Evolutionary conservation across 345 rosid species (phyloP), one percentile per base, ranked within the genome.

Genomic region (Pseudoturritis turrita): DNA sequence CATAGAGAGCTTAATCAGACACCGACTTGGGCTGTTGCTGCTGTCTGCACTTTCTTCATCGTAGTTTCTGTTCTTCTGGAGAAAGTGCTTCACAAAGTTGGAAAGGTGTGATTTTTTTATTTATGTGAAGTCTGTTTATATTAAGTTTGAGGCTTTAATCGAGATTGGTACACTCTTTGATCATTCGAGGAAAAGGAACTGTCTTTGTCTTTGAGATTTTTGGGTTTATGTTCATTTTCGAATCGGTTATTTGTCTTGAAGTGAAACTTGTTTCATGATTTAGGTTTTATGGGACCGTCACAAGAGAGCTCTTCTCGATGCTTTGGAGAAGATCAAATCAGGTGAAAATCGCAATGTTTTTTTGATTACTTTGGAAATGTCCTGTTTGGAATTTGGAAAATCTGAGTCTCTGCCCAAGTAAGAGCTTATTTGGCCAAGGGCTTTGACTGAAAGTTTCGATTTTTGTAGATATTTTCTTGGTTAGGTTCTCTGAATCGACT

Each of bases 11-110:
- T 95, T 61, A 80, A 81, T 68, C 88, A 86, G 71, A 95, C 98
- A n/a, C 87, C 99, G 0, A 95, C 99, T 40, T 95, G 99, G 99
- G 99, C 97, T 4, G 97, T 95, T 39, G 89, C 96, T 28, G 63
- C 66, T 23, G 90, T 95, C 33, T 91, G 91, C 57, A 79, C 98
- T 46, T 88, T 87, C 71, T 85, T 95, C 79, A 87, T 95, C 45
- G 43, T 88, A 78, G 78, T 95, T 37, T 95, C 99, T 56, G 78
- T 91, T 73, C 33, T 72, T 73, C 73, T 95, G 62, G 97, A 91
- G 57, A 89, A 81, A 69, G 2, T 79, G 51, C 85, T 95, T 79
- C 94, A 89, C 81, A 95, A 83, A 83, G 80, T 84, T 28, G 97
- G 97, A 79, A 77, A 76, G 77, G 89, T 86, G 39, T 0, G 43